Evolutionary conservation across 2,329 filamentous ascomycete species (phyloP).

Genomic region (Elsinoe ampelina): DNA sequence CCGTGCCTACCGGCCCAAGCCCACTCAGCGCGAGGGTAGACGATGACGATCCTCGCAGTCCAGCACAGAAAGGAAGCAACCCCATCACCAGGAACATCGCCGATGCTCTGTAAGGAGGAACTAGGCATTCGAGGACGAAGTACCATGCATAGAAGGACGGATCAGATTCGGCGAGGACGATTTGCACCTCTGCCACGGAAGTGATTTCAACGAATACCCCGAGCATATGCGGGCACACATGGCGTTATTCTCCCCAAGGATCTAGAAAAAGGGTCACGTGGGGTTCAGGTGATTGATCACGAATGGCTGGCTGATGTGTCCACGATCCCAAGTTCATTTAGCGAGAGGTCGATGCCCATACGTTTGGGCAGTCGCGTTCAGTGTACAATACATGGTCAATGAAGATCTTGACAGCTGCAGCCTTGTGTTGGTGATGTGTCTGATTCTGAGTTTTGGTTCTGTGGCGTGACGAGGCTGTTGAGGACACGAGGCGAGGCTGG

Average conservation of each 20-base stretch:
- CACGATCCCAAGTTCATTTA: not conserved
- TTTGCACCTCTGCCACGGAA: not conserved
- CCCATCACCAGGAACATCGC: constrained; percentile 72
- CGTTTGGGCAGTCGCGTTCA: not conserved
- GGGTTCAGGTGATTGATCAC: not conserved
- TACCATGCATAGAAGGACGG: not conserved
- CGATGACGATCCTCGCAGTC: constrained; percentile 61
- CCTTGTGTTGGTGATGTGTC: not conserved
- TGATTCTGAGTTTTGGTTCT: not conserved
- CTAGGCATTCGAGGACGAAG: not conserved
- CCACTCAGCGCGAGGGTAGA: constrained; percentile 47
- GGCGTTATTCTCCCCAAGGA: not conserved
- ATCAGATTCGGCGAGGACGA: not conserved
- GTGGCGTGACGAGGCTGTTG: not conserved
- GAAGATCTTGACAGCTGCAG: constrained; percentile 1
- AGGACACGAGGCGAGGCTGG: not conserved
- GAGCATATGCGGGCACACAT: constrained; percentile 2
- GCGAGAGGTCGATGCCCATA: not conserved
- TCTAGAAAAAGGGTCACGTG: not conserved
- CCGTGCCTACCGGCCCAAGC: constrained; percentile 24
- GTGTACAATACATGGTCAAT: constrained; percentile 9
- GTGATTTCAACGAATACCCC: not conserved
- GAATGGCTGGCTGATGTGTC: not conserved
- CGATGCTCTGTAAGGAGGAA: constrained; percentile 53
- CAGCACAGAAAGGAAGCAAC: constrained; percentile 62